phyloP scores from a whole-genome alignment of 257 asterid genomes.

The Solanum dulcamara region DNA sequence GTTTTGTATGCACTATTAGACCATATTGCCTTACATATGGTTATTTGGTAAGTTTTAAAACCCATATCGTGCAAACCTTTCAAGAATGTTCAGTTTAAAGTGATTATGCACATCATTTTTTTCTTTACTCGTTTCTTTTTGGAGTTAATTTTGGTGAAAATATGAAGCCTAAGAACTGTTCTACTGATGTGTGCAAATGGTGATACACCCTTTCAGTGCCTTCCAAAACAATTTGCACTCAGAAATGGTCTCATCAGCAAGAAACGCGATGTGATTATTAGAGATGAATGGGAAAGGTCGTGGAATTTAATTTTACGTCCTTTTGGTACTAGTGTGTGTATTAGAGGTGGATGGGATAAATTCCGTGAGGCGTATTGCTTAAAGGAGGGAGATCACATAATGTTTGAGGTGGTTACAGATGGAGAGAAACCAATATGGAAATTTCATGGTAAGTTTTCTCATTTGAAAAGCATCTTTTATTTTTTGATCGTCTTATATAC shows the following conservation, averaged over 20 bases:
- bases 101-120: background rate
- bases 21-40: background rate
- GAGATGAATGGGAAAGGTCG: background rate
- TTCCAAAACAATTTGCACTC: background rate
- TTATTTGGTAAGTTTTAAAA: background rate
- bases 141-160: background rate
- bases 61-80: background rate
- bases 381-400: background rate
- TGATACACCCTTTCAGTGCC: background rate
- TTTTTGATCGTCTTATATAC: background rate
- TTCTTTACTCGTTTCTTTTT: background rate
- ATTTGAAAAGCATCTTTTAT: background rate
- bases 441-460: background rate
- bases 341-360: background rate
- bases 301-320: background rate
- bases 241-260: background rate
- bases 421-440: background rate
- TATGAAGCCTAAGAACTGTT: background rate
- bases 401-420: background rate
- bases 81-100: background rate
- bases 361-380: background rate
- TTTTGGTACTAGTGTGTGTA: background rate
- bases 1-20: background rate
- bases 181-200: background rate
- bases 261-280: background rate